Conservation (phyloP, 1,139 yeast genomes). For the Geotrichum restrictum region DNA sequence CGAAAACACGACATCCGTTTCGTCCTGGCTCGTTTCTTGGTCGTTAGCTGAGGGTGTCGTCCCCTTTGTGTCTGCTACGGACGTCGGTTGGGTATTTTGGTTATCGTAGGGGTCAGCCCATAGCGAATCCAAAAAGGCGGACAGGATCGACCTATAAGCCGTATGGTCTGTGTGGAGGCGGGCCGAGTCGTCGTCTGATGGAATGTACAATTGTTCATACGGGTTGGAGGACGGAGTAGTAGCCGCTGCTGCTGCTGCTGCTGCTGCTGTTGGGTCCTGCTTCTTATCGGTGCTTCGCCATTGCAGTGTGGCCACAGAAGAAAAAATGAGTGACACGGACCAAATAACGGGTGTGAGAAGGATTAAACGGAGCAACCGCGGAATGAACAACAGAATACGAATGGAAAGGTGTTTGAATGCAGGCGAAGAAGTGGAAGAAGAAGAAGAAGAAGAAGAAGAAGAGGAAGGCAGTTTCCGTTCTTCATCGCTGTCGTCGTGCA, state of each 20-base stretch:
- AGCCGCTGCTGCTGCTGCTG: background rate
- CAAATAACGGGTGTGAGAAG: background rate
- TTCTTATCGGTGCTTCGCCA: no score
- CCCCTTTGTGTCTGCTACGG: background rate
- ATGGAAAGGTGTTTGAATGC: constrained; percentile 5
- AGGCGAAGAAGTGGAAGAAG: no score
- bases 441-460: no score
- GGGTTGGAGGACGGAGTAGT: background rate
- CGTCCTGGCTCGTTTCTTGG: background rate
- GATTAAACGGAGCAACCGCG: constrained; percentile 4
- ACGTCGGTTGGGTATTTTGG: background rate
- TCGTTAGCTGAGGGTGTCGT: no score
- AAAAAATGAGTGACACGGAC: background rate
- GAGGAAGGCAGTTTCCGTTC: background rate
- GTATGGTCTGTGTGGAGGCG: background rate
- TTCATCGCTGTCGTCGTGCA: background rate
- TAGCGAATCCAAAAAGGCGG: constrained; percentile 5
- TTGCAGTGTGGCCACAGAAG: no score
- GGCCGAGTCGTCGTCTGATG: no score
- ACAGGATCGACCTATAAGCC: constrained; percentile 7
- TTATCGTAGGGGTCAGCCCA: background rate
- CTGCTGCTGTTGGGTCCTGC: background rate
- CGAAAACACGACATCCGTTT: no score
- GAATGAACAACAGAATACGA: constrained; percentile 5
- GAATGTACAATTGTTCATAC: background rate